Percentiles rank a stretch among this genome's conserved stretches.
Conservation (phyloP, 805 yeast genomes). For the Candida ovalis region DNA sequence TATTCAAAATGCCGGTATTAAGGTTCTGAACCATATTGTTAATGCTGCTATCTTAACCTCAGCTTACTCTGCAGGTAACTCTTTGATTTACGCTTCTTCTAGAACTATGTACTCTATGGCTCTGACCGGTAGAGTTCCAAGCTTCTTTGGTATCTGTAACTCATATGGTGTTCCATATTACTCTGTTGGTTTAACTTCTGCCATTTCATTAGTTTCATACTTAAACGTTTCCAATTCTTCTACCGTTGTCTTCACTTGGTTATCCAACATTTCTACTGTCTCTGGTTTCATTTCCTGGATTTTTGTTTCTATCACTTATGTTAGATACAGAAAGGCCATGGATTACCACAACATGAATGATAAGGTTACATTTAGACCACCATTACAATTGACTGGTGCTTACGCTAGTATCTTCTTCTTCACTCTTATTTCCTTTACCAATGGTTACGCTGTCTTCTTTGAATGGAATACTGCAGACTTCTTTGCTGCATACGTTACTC, state of each 20-base stretch:
- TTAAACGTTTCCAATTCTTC: conserved; percentile 61
- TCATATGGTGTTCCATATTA: conserved; percentile 64
- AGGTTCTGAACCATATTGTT: conserved; percentile 69
- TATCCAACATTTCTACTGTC: conserved; percentile 60
- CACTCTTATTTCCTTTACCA: conserved; percentile 46
- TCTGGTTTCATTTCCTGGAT: conserved; percentile 69
- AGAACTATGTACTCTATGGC: conserved; percentile 75
- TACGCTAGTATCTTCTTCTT: conserved; percentile 44
- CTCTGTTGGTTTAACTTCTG: conserved; percentile 48
- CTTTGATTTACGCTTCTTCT: conserved; percentile 69
- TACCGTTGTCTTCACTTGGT: conserved; percentile 61
- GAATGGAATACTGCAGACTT: conserved; percentile 48
- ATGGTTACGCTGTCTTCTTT: conserved; percentile 64
- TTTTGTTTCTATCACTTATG: conserved; percentile 47
- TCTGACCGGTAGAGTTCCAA: conserved; percentile 71
- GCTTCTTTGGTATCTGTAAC: conserved; percentile 55
- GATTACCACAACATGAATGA: conserved; percentile 45
- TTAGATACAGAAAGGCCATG: conserved; percentile 65
- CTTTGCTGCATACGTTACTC: conserved; percentile 62
- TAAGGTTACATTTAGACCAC: conserved; percentile 54
- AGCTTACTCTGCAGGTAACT: conserved; percentile 66
- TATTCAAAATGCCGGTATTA: conserved; percentile 62
- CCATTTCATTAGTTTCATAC: conserved; percentile 53
- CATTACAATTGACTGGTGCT: conserved; percentile 55
- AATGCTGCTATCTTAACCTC: conserved; percentile 63